Evolutionary conservation across 1,284 basidiomycete species (phyloP).

Genomic region (Xerocomus minutiporus): DNA sequence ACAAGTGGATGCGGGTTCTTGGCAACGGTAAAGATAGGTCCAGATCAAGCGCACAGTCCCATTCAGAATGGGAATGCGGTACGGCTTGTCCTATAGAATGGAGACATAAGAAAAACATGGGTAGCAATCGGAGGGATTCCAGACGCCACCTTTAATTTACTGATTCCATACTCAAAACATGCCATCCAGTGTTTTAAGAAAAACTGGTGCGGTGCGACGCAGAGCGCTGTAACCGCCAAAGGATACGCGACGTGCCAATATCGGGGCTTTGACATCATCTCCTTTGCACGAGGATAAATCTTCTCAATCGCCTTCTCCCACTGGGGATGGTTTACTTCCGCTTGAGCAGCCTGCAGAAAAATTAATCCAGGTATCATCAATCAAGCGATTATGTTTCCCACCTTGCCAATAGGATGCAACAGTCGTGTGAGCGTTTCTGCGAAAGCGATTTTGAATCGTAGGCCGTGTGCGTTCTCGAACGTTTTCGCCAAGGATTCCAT

Average conservation of each 20-base stretch:
- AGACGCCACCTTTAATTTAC: slow-evolving; percentile 71
- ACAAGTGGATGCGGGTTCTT: slow-evolving; percentile 77
- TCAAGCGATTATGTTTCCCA: slow-evolving; percentile 27
- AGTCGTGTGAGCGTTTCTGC: slow-evolving; percentile 79
- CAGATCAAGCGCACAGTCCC: slow-evolving; percentile 82
- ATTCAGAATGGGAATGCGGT: slow-evolving; percentile 74
- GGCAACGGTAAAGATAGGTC: slow-evolving; percentile 93
- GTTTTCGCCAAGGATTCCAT: slow-evolving; percentile 78
- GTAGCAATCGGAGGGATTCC: not conserved
- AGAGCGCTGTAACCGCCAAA: slow-evolving; percentile 77
- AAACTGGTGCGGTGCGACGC: slow-evolving; percentile 82
- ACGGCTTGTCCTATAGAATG: slow-evolving; percentile 64
- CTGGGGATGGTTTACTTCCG: slow-evolving; percentile 92
- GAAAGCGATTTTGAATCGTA: slow-evolving; percentile 80
- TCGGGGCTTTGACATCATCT: slow-evolving; percentile 85
- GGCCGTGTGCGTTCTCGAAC: slow-evolving; percentile 83
- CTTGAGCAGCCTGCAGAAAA: slow-evolving; percentile 74
- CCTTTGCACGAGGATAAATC: slow-evolving; percentile 79
- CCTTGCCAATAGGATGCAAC: slow-evolving; percentile 88
- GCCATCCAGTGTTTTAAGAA: slow-evolving; percentile 80
- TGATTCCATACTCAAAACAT: slow-evolving; percentile 66
- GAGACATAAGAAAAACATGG: not conserved
- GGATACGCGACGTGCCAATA: slow-evolving; percentile 92
- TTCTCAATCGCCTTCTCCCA: slow-evolving; percentile 90
- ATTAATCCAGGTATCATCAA: slow-evolving; percentile 3